Evolutionary conservation across 116 monocot species (phyloP), one percentile per base, ranked within the genome.

Genomic region (Iris pallida): DNA sequence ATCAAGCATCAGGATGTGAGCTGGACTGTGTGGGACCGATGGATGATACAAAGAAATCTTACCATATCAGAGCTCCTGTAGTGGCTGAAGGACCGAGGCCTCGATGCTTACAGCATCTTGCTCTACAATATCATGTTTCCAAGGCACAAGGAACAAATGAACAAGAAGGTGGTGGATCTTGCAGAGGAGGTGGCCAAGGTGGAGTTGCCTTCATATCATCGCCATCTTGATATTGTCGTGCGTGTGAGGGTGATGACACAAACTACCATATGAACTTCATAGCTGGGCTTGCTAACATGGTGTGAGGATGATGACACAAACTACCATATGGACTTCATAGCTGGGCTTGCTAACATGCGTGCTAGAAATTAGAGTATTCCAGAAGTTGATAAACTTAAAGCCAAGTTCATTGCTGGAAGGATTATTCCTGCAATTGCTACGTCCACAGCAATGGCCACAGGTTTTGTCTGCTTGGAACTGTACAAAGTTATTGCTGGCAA

Each of bases 21-120:
- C 16, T 85, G 85, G 85, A 85, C 85, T 0, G 68, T 81, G 6
- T 85, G 85, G 85, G 85, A 85, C 55, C 70, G 85, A 8, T 85
- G 85, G 80, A 65, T 20, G 10, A 64, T 84, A 7, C 15, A 84
- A 2, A 80, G 76, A n/a, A 55, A 84, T 54, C 48, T 81, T 13
- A 85, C 81, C 8, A 67, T 81, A 11, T 78, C 61, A 64, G n/a
- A n/a, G n/a, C n/a, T n/a, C n/a, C n/a, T n/a, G n/a, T n/a, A n/a
- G n/a, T n/a, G n/a, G n/a, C n/a, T 85, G 2, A 78, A 78, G 63
- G 65, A 75, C 5, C 68, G 61, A 55, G 85, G 85, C 0, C 68
- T 85, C 19, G 65, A 59, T 54, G 81, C 81, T 0, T 85, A 85
- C 44, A 85, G 85, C 55, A 75, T 85, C 48, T 45, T 85, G 47